Base-by-base conservation (phyloP, 176 grass and related monocot species). In the Carex littledalei region DNA sequence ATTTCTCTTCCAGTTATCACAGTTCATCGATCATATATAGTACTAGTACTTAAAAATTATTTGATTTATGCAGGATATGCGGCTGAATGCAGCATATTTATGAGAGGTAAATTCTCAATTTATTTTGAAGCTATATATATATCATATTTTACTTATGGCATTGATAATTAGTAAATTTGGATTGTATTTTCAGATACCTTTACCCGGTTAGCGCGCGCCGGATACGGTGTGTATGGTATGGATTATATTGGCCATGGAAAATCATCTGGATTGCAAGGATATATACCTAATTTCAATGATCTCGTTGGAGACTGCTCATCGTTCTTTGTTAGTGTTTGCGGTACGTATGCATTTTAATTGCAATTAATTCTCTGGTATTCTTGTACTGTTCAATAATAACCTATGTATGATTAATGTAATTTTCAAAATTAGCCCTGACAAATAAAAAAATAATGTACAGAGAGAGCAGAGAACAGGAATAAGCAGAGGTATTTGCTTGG, bases 231-330 rank as follows among this genome's bases (percentile, higher is more conserved):
- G 1, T 85, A 97, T 45, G 94, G 94, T 0, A 34, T 97, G 1
- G 94, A 97, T 84, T 94, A 92, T 68, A 79, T 92, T 65, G 94
- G 94, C 12, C 94, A 97, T 67, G 94, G 94, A 74, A 88, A 55
- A 56, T 97, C 94, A 32, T 89, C 89, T 15, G 94, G 94, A 2
- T 83, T 97, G 59, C 94, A 89, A 78, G 94, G 92, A 16, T 97
- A 87, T 74, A 79, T 97, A 45, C 88, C 85, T 6, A 86, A 49
- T 37, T 90, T 97, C 18, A 26, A 86, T 4, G 31, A 65, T 8
- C 60, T 97, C 17, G 90, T 97, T 11, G 31, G 9, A 7, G 94
- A 97, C 64, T 88, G 87, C 64, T 86, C 80, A 35, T 64, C 85
- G 0, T 87, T 86, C 79, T 97, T 97, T 87, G 12, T 84, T 13